Conservation (phyloP, 192 early-diverging fungal species). For the Entophlyctis luteolus region DNA sequence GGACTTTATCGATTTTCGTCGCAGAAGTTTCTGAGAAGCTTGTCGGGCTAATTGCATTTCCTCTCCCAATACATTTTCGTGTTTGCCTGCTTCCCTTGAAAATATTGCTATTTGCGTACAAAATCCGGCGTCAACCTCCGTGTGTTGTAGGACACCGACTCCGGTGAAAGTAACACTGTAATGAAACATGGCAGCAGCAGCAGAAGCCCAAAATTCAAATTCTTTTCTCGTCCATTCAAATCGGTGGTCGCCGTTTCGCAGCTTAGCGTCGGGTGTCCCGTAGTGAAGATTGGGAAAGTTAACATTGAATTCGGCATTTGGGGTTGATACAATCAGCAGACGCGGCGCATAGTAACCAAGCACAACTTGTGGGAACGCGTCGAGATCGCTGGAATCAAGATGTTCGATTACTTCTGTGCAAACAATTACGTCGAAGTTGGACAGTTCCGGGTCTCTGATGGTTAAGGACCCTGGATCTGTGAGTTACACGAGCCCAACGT, state of each 20-base stretch:
- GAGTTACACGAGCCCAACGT: too few relatives aligned
- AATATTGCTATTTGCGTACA: conserved; percentile 80
- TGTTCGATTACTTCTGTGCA: conserved; percentile 75
- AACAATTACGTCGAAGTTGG: conserved; percentile 67
- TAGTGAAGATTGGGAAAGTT: conserved; percentile 75
- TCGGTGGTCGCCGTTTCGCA: conserved; percentile 83
- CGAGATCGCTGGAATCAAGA: conserved; percentile 55
- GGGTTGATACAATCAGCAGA: conserved; percentile 43
- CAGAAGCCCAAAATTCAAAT: conserved; percentile 66
- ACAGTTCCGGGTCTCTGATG: conserved; percentile 47
- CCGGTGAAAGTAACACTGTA: conserved; percentile 66
- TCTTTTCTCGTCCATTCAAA: conserved; percentile 94
- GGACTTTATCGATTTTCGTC: not conserved
- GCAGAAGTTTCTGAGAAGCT: not conserved
- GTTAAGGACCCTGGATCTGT: conserved; percentile 52
- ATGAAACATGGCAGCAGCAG: conserved; percentile 53
- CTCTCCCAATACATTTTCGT: not conserved
- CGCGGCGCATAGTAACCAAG: conserved; percentile 68
- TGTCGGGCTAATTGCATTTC: not conserved
- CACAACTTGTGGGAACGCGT: conserved; percentile 55
- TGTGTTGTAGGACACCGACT: conserved; percentile 47
- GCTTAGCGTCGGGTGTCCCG: conserved; percentile 56
- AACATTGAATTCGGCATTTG: conserved; percentile 89
- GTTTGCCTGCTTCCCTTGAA: not conserved
- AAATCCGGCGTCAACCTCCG: conserved; percentile 32